These are phyloP conservation scores for Ceratobasidium sp. DNA, from an alignment of 1,284 basidiomycete genomes.

Conservation along the genomic window DNA sequence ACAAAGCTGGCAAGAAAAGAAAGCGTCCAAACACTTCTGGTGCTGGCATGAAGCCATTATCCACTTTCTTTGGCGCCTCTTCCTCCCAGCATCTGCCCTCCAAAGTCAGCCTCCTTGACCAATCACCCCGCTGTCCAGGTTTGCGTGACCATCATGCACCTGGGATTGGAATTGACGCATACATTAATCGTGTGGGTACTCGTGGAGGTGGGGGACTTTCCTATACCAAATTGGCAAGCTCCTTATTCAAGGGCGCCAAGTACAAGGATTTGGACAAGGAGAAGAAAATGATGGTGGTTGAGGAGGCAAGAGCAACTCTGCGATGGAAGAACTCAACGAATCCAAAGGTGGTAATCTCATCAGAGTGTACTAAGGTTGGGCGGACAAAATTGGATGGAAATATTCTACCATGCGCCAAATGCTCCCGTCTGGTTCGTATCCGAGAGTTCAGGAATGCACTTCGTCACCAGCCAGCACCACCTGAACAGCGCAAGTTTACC, in stretches of 20 bases:
- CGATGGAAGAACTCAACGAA: neutral
- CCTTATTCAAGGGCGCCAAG: neutral
- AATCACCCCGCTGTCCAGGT: neutral
- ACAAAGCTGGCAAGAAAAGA: neutral
- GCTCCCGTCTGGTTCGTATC: neutral
- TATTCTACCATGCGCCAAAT: neutral
- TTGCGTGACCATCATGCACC: neutral
- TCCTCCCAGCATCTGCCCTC: no score
- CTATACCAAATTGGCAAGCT: neutral
- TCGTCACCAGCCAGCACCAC: neutral
- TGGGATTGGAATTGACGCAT: neutral
- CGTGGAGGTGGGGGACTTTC: neutral
- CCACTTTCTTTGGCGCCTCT: no score
- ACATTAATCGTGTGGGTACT: neutral
- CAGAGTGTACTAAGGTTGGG: neutral
- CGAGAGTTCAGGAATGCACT: slow-evolving; percentile 1
- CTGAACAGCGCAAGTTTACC: neutral
- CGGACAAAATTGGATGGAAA: no score
- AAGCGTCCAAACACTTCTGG: neutral
- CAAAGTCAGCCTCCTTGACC: neutral
- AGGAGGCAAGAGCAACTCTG: neutral
- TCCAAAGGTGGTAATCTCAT: neutral
- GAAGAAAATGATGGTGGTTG: neutral
- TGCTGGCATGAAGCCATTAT: neutral
- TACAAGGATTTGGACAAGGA: neutral